Evolutionary conservation across 352 stramenopile genomes (phyloP).

Genomic region (Phytophthora agathidicida): DNA sequence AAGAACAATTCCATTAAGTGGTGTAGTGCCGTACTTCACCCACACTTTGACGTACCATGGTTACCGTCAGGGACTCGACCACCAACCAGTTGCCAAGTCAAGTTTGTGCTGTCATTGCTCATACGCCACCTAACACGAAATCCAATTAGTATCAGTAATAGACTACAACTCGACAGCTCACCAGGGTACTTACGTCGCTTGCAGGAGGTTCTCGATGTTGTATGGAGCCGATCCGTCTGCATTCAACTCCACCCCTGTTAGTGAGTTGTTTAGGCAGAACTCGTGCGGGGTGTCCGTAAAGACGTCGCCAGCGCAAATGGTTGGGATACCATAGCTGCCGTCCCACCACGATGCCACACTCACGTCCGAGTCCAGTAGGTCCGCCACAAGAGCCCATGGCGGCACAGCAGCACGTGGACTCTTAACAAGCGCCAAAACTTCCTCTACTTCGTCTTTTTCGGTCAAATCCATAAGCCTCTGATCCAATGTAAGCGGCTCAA

Average conservation of each 20-base stretch:
- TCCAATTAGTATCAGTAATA: not conserved
- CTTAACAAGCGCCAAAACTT: conserved; percentile 63
- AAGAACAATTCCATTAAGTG: conserved; percentile 4
- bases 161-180: not conserved
- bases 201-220: conserved; percentile 83
- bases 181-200: conserved; percentile 49
- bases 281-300: conserved; percentile 44
- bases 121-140: conserved; percentile 34
- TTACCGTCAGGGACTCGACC: conserved; percentile 58
- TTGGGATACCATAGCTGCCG: conserved; percentile 69
- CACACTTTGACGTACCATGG: conserved; percentile 42
- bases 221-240: conserved; percentile 58
- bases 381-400: conserved; percentile 68
- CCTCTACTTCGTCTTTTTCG: conserved; percentile 4
- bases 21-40: not conserved
- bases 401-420: conserved; percentile 57
- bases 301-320: conserved; percentile 72
- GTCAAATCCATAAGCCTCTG: conserved; percentile 10
- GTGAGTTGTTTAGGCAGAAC: conserved; percentile 66
- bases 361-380: conserved; percentile 60
- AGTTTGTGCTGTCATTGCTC: conserved; percentile 38
- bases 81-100: conserved; percentile 73
- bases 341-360: conserved; percentile 87
- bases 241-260: conserved; percentile 42
- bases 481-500: conserved; percentile 22